phyloP scores from a whole-genome alignment of 2,329 filamentous ascomycete genomes.

The Stemphylium vesicarium region DNA sequence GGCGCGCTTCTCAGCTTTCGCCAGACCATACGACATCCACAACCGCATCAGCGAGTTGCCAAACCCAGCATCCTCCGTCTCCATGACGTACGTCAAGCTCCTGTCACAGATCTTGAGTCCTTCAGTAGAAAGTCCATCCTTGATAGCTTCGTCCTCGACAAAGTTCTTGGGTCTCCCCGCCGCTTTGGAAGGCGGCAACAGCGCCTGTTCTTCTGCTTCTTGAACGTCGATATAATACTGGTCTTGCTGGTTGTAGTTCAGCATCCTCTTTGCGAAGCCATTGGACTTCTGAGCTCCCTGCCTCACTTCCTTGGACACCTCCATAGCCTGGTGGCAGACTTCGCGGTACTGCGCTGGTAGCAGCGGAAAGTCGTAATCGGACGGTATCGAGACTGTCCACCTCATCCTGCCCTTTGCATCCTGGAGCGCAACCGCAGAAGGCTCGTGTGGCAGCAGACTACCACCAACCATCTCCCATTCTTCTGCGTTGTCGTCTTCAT shows the following conservation, averaged over 20 bases:
- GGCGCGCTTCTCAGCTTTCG: slow-evolving; percentile 72
- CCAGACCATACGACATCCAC: slow-evolving; percentile 84
- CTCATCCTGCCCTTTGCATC: slow-evolving; percentile 69
- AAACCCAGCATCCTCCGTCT: slow-evolving; percentile 75
- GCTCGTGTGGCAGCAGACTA: slow-evolving; percentile 71
- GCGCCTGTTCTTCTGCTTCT: slow-evolving; percentile 70
- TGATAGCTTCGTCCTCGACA: slow-evolving; percentile 47
- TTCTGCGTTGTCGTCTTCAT: slow-evolving; percentile 37
- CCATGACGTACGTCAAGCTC: slow-evolving; percentile 79
- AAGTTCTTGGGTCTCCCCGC: slow-evolving; percentile 47
- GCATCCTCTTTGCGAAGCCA: slow-evolving; percentile 41
- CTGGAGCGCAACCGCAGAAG: slow-evolving; percentile 73
- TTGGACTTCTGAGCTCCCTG: slow-evolving; percentile 37
- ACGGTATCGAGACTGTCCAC: slow-evolving; percentile 84
- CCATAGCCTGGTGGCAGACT: slow-evolving; percentile 71
- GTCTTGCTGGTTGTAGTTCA: slow-evolving; percentile 67
- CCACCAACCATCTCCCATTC: slow-evolving; percentile 72
- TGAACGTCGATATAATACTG: slow-evolving; percentile 75
- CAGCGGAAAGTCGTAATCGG: slow-evolving; percentile 70
- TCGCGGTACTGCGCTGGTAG: slow-evolving; percentile 69
- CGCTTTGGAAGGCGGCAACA: slow-evolving; percentile 60
- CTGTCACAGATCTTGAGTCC: slow-evolving; percentile 66
- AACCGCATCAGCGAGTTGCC: slow-evolving; percentile 78
- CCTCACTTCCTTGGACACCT: slow-evolving; percentile 63
- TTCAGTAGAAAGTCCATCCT: slow-evolving; percentile 33